Evolutionary conservation across 345 rosid species (phyloP), one percentile per base, ranked within the genome.

Genomic region (Eucalyptus sp.): DNA sequence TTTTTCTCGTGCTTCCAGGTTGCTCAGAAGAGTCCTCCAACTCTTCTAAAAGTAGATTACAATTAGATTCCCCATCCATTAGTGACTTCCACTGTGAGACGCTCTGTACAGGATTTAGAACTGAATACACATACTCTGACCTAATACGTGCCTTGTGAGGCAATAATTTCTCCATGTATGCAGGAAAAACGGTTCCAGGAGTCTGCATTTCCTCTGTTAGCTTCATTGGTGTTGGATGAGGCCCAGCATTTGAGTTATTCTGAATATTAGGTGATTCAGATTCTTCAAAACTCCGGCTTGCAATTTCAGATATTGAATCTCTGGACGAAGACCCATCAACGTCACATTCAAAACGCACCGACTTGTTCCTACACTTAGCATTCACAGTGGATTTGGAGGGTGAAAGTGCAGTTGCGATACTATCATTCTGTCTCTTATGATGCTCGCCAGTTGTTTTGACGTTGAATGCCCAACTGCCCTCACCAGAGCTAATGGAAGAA

Each of bases 161-260:
- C 24, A 90, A 92, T 62, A 90, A 90, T 87, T 86, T 90, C 68
- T 92, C 97, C 60, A 93, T 41, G 88, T 92, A 93, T 87, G 96
- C 90, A 76, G 97, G 96, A 89, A 92, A 98, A 90, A 94, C 92
- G 86, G 99, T 97, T 90, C 99, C 99, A 8, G 99, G 99, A 90
- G 99, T 98, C 93, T 98, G 99, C 99, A 98, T 96, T 88, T 97
- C 99, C 89, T 96, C 97, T 66, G 95, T 93, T 88, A 98, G 91
- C 91, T 95, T 95, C 88, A 94, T 13, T 44, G 98, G 92, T 33
- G 98, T 98, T 71, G 98, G 98, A 89, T 92, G 91, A 50, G 98
- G 97, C 27, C 94, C 92, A 89, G 86, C 84, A 91, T 93, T 91
- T 76, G 93, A 88, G 81, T 91, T 86, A 58, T 83, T 91, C 58